Evolutionary conservation across 106 monocot species (phyloP).

Genomic region (Apostasia shenzhenica): DNA sequence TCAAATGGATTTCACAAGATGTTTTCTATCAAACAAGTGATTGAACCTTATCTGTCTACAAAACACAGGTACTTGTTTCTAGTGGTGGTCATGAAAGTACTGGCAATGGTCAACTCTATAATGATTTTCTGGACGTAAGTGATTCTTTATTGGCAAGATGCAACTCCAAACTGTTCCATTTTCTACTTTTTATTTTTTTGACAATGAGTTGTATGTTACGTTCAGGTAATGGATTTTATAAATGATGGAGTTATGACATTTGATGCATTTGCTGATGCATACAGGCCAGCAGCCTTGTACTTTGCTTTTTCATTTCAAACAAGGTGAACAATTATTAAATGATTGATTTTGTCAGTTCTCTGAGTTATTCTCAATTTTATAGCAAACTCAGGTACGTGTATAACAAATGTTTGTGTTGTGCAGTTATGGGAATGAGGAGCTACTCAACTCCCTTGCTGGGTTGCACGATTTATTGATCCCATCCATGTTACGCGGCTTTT

Average conservation of each 20-base stretch:
- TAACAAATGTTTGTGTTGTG: constrained; percentile 12
- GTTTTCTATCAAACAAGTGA: not conserved
- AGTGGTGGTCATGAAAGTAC: constrained; percentile 22
- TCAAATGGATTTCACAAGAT: no score
- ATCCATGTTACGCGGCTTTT: constrained; percentile 50
- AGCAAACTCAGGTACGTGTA: not conserved
- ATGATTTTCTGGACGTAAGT: constrained; percentile 84
- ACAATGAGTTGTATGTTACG: constrained; percentile 6
- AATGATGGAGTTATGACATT: constrained; percentile 88
- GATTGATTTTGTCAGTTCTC: not conserved
- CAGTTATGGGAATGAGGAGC: constrained; percentile 65
- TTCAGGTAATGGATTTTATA: constrained; percentile 91
- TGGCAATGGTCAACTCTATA: constrained; percentile 32
- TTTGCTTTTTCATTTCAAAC: constrained; percentile 59
- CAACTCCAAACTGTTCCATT: not conserved
- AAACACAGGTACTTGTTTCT: constrained; percentile 35
- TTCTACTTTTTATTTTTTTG: not conserved
- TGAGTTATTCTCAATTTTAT: not conserved
- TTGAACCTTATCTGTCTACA: not conserved
- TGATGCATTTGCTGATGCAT: constrained; percentile 78
- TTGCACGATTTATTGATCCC: constrained; percentile 81
- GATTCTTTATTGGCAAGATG: not conserved
- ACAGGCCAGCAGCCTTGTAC: constrained; percentile 49
- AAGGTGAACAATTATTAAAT: constrained; percentile 28
- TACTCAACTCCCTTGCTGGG: constrained; percentile 53